Evolutionary conservation across 352 stramenopile species (phyloP).

Genomic region (Phytophthora tentaculata): DNA sequence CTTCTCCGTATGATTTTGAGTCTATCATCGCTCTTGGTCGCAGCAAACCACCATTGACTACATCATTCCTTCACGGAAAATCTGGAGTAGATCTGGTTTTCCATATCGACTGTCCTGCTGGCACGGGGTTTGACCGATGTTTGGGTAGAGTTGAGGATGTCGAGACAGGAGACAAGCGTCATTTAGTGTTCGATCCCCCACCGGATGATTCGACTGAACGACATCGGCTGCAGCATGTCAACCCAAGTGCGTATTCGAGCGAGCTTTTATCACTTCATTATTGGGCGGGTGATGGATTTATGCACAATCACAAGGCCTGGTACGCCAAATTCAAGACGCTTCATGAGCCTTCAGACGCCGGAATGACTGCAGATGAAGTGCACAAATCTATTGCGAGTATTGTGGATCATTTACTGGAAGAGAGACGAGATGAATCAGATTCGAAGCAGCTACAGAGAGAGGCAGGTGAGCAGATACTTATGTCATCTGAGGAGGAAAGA

Average conservation of each 20-base stretch:
- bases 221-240: conserved; percentile 60
- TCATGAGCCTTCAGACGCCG: conserved; percentile 23
- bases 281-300: conserved; percentile 35
- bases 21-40: conserved; percentile 56
- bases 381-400: conserved; percentile 41
- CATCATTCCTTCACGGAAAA: conserved; percentile 63
- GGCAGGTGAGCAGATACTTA: conserved; percentile 27
- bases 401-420: conserved; percentile 39
- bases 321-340: conserved; percentile 61
- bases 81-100: conserved; percentile 81
- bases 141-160: conserved; percentile 63
- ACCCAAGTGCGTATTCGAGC: conserved; percentile 47
- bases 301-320: conserved; percentile 45
- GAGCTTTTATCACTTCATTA: conserved; percentile 67
- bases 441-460: conserved; percentile 40
- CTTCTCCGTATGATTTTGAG: conserved; percentile 62
- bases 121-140: conserved; percentile 56
- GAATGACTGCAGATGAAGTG: conserved; percentile 37
- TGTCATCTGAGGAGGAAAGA: conserved; percentile 48
- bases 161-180: conserved; percentile 44
- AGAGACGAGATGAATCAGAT: conserved; percentile 18
- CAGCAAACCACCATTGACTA: conserved; percentile 41
- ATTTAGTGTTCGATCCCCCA: conserved; percentile 61
- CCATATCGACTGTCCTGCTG: conserved; percentile 50
- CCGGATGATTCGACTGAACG: conserved; percentile 52